phyloP scores from a whole-genome alignment of 106 monocot genomes.

The Phalaenopsis aphrodite region DNA sequence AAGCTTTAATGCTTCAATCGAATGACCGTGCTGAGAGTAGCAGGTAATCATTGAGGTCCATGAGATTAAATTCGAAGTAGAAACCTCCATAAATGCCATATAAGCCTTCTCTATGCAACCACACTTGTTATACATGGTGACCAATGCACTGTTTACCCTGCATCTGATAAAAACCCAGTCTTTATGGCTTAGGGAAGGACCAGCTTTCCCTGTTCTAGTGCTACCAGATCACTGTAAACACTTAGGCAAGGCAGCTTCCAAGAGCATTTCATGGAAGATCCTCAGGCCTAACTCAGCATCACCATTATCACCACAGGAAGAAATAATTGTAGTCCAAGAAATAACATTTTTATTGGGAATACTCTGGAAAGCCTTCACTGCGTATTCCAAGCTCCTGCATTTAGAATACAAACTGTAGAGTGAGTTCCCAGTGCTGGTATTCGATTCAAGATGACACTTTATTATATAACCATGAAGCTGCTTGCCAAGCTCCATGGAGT shows the following conservation, averaged over 20 bases:
- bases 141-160: slow-evolving; percentile 64
- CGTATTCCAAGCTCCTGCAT: slow-evolving; percentile 44
- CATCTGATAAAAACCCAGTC: slow-evolving; percentile 63
- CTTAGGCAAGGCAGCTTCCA: slow-evolving; percentile 31
- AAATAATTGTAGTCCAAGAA: slow-evolving; percentile 80
- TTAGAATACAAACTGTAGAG: slow-evolving; percentile 76
- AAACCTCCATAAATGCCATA: slow-evolving; percentile 81
- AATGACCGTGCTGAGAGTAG: slow-evolving; percentile 75
- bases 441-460: slow-evolving; percentile 44
- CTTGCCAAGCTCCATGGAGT: slow-evolving; percentile 36
- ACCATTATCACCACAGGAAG: slow-evolving; percentile 65
- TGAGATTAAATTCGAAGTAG: slow-evolving; percentile 58
- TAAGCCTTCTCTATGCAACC: slow-evolving; percentile 60
- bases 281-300: slow-evolving; percentile 46
- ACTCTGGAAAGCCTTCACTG: slow-evolving; percentile 46
- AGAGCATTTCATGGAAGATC: slow-evolving; percentile 65
- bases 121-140: slow-evolving; percentile 93
- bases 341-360: slow-evolving; percentile 73
- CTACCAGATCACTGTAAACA: slow-evolving; percentile 64
- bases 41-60: slow-evolving; percentile 90
- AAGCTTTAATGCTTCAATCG: slow-evolving; percentile 58
- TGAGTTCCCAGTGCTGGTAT: slow-evolving; percentile 66
- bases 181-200: slow-evolving; percentile 79
- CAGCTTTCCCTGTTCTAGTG: slow-evolving; percentile 72
- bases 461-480: slow-evolving; percentile 76